Evolutionary conservation across 2,329 filamentous ascomycete genomes (phyloP).

Genomic region (Coccinonectria pachysandricola): DNA sequence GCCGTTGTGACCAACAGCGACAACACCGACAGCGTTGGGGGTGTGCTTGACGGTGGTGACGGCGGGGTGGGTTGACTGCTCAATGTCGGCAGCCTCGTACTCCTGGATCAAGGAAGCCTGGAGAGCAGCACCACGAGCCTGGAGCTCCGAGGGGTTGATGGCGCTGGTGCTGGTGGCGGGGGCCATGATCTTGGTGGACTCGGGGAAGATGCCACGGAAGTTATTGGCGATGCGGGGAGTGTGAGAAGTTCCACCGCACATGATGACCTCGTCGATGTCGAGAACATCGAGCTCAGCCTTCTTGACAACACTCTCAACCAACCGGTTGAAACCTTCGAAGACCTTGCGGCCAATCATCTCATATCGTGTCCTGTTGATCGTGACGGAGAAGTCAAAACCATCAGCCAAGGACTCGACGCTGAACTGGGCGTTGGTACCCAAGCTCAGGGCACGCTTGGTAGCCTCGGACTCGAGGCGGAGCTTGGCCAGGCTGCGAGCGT

Average conservation of each 20-base stretch:
- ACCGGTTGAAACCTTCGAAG: slow-evolving; percentile 75
- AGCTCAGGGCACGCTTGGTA: slow-evolving; percentile 82
- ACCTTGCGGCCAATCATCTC: slow-evolving; percentile 81
- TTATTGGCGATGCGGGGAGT: slow-evolving; percentile 86
- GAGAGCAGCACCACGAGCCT: slow-evolving; percentile 82
- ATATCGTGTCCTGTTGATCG: slow-evolving; percentile 87
- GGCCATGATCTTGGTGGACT: slow-evolving; percentile 66
- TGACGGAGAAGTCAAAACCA: slow-evolving; percentile 82
- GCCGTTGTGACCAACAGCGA: slow-evolving; percentile 49
- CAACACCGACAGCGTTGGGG: slow-evolving; percentile 76
- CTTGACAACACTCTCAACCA: slow-evolving; percentile 76
- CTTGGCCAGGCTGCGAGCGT: slow-evolving; percentile 77
- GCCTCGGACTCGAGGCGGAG: slow-evolving; percentile 83
- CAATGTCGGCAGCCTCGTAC: slow-evolving; percentile 87
- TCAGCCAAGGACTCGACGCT: slow-evolving; percentile 85
- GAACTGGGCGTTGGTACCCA: slow-evolving; percentile 82
- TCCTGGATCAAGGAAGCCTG: slow-evolving; percentile 91
- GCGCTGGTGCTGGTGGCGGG: slow-evolving; percentile 68
- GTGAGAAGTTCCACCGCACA: slow-evolving; percentile 85
- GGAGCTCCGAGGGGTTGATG: slow-evolving; percentile 88
- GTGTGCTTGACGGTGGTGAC: slow-evolving; percentile 92
- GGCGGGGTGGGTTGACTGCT: slow-evolving; percentile 89
- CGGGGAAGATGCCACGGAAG: slow-evolving; percentile 69
- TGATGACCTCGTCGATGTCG: slow-evolving; percentile 89
- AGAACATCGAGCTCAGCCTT: slow-evolving; percentile 89